phyloP scores from a whole-genome alignment of 768 basidiomycete genomes.

The Mycena vitilis region DNA sequence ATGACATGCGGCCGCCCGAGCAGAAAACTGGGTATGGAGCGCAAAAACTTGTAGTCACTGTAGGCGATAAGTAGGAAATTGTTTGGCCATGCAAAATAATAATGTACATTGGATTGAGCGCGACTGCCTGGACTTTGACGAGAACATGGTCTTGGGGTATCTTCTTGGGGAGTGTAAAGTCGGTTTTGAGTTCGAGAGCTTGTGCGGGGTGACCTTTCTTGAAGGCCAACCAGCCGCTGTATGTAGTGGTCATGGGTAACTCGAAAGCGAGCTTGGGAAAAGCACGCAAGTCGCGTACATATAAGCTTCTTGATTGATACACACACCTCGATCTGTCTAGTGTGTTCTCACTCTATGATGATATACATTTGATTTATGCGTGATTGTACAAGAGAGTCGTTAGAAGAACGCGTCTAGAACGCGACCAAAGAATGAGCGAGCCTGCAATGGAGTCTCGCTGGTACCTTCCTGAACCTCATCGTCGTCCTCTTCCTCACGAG shows the following conservation, averaged over 20 bases:
- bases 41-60: constrained; percentile 75
- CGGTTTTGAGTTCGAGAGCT: constrained; percentile 36
- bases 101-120: constrained; percentile 74
- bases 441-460: neutral
- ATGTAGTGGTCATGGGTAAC: constrained; percentile 11
- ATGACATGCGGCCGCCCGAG: constrained; percentile 61
- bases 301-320: no score
- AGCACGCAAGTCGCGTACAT: no score
- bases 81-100: neutral
- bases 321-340: no score
- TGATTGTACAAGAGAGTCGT: constrained; percentile 12
- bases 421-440: constrained; percentile 43
- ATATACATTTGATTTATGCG: constrained; percentile 18
- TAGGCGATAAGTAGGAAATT: neutral
- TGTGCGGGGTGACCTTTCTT: constrained; percentile 22
- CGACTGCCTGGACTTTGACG: constrained; percentile 63
- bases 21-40: constrained; percentile 57
- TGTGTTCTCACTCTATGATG: neutral
- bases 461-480: constrained; percentile 11
- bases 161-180: constrained; percentile 34
- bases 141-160: constrained; percentile 58
- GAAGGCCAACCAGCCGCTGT: constrained; percentile 29
- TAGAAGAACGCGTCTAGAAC: constrained; percentile 41
- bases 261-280: neutral
- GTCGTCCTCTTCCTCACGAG: constrained; percentile 29